These are phyloP conservation scores for Mortierella sp. DNA, from an alignment of 371 early-diverging fungal genomes.

Conservation along the genomic window DNA sequence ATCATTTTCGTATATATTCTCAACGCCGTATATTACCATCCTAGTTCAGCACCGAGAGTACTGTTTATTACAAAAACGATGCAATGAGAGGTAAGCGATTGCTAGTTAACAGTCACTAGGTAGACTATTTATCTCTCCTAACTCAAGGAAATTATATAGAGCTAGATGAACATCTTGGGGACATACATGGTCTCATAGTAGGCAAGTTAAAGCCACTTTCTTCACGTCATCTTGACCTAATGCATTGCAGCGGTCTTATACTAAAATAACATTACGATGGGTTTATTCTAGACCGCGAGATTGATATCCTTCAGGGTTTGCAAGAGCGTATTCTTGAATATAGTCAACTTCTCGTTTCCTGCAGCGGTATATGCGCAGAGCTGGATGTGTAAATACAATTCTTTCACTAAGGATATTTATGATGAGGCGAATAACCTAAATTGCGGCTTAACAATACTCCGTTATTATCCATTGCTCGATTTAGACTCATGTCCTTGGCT, in stretches of 20 bases:
- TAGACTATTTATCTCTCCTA: background rate
- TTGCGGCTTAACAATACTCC: background rate
- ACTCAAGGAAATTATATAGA: slow-evolving; percentile 51
- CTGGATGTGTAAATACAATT: slow-evolving; percentile 75
- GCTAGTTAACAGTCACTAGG: background rate
- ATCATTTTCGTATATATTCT: background rate
- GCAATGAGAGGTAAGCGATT: slow-evolving; percentile 69
- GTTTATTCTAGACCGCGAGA: slow-evolving; percentile 72
- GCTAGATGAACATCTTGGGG: slow-evolving; percentile 80
- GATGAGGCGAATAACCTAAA: too few relatives aligned
- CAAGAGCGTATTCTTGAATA: slow-evolving; percentile 66
- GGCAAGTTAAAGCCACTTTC: slow-evolving; percentile 44
- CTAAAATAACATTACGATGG: background rate
- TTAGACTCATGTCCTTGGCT: slow-evolving; percentile 73
- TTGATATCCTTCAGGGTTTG: slow-evolving; percentile 77
- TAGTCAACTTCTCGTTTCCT: slow-evolving; percentile 48
- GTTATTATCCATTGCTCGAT: background rate
- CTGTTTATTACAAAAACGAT: slow-evolving; percentile 79
- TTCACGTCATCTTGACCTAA: background rate
- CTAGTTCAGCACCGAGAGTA: slow-evolving; percentile 78
- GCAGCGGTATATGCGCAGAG: slow-evolving; percentile 67
- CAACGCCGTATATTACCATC: slow-evolving; percentile 34
- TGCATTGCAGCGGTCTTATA: background rate
- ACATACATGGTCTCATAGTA: slow-evolving; percentile 81
- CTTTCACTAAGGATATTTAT: too few relatives aligned